Evolutionary conservation across 495 filamentous ascomycete species (phyloP), one percentile per base, ranked within the genome.

Genomic region (Aspergillus cristatus): DNA sequence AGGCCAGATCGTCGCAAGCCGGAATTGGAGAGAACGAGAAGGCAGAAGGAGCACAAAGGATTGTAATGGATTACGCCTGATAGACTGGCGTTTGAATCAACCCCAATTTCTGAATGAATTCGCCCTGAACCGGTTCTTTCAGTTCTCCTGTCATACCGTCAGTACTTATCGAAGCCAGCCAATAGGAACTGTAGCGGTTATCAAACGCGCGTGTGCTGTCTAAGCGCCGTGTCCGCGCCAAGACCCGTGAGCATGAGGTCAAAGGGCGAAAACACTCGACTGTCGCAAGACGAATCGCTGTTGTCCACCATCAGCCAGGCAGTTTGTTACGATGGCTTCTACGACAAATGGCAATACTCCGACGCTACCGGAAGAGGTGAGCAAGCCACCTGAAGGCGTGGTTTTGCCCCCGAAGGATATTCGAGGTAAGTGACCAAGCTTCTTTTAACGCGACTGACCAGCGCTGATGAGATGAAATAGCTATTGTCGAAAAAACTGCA

Each of bases 401-500:
- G 82, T 95, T 25, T 69, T 94, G 37, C 89, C 89, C 20, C 89
- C 89, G 0, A 79, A 76, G 55, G 82, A 87, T 56, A 84, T 91
- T 55, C 71, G 79, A 72, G 75, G 75, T 78, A 32, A 29, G 66
- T 64, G 34, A 25, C 25, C 39, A 17, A 28, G 34, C 18, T 30
- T 13, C 32, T 18, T 36, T 40, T 35, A 28, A 15, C 14, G 34
- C 20, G 39, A 31, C 20, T 20, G 28, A 26, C 15, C 6, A 18
- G 13, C 15, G 47, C 32, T 44, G 24, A 35, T 32, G 15, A 2
- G 13, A n/a, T n/a, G n/a, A 13, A 22, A 32, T 41, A 79, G 72
- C 69, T 2, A 82, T 90, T 45, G 79, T 95, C 49, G 90, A 96
- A 58, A 96, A 94, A 63, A 94, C 90, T n/a, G 89, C 90, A 22